Conservation (phyloP, 257 asterid genomes). For the Nicotiana noctiflora region DNA sequence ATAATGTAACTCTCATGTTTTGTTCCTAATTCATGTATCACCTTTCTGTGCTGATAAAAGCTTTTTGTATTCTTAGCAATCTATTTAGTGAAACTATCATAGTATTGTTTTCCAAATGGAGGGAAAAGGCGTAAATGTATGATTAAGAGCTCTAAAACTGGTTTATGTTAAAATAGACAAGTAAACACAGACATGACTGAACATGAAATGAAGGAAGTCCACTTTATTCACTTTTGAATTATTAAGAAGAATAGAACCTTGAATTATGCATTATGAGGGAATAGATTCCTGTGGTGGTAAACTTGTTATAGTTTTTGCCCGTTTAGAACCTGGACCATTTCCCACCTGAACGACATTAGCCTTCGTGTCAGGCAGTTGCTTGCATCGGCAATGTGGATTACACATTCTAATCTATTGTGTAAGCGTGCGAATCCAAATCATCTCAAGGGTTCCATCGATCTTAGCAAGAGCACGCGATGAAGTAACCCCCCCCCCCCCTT, state of each 20-base stretch:
- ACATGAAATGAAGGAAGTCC: neutral
- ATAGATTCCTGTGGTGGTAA: neutral
- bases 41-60: neutral
- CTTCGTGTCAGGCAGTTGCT: neutral
- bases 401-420: too few relatives aligned
- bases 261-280: neutral
- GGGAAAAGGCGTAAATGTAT: neutral
- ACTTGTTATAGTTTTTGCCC: neutral
- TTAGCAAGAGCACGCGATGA: conserved; percentile 4
- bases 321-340: conserved; percentile 9
- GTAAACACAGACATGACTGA: neutral
- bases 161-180: neutral
- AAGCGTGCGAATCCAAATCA: neutral
- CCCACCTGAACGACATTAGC: neutral
- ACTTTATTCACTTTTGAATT: neutral
- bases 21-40: neutral
- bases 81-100: neutral
- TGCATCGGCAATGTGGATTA: too few relatives aligned
- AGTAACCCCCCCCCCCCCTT: conserved; percentile 9
- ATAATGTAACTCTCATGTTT: neutral
- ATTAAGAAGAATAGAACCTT: neutral
- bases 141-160: too few relatives aligned
- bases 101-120: neutral
- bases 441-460: neutral
- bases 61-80: neutral